A percentile compares a stretch with the other conserved stretches of the same genome.
phyloP scores from a whole-genome alignment of 768 basidiomycete species.

The Russula emetica region DNA sequence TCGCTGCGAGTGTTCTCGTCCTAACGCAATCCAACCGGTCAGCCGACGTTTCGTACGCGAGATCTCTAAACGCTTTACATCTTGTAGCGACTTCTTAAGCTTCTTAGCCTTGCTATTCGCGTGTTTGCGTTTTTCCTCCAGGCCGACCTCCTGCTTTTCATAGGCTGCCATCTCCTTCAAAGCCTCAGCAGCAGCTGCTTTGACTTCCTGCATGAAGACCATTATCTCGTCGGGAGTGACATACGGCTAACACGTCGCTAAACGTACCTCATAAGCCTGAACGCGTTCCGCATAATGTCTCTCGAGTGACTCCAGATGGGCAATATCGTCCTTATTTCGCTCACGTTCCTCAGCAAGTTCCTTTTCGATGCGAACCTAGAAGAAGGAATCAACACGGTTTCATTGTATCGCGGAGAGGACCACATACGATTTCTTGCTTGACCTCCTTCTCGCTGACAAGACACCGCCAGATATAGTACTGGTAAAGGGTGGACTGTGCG shows the following conservation, averaged over 20 bases:
- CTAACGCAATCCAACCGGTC: slow-evolving; percentile 39
- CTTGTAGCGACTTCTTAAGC: slow-evolving; percentile 78
- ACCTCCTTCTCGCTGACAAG: slow-evolving; percentile 58
- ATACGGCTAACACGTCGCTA: not conserved
- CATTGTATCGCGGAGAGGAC: not conserved
- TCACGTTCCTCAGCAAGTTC: slow-evolving; percentile 68
- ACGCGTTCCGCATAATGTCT: slow-evolving; percentile 66
- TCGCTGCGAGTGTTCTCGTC: slow-evolving; percentile 54
- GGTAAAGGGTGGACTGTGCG: slow-evolving; percentile 73
- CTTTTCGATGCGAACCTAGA: slow-evolving; percentile 51
- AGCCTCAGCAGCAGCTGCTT: slow-evolving; percentile 62
- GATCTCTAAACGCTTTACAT: slow-evolving; percentile 46
- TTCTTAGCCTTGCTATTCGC: slow-evolving; percentile 79
- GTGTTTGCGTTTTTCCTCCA: slow-evolving; percentile 86
- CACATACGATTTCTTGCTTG: slow-evolving; percentile 55
- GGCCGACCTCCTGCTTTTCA: slow-evolving; percentile 77
- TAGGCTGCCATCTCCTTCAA: slow-evolving; percentile 76
- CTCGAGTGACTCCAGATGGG: slow-evolving; percentile 64
- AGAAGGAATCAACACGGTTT: slow-evolving; percentile 9
- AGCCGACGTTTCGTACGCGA: not conserved
- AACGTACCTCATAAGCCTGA: slow-evolving; percentile 62
- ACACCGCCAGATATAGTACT: slow-evolving; percentile 75
- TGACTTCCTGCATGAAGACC: slow-evolving; percentile 55
- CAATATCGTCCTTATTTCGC: slow-evolving; percentile 73
- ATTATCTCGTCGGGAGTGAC: not conserved